Evolutionary conservation across 179 eudicot species (phyloP).

Genomic region (Silene coronaria): DNA sequence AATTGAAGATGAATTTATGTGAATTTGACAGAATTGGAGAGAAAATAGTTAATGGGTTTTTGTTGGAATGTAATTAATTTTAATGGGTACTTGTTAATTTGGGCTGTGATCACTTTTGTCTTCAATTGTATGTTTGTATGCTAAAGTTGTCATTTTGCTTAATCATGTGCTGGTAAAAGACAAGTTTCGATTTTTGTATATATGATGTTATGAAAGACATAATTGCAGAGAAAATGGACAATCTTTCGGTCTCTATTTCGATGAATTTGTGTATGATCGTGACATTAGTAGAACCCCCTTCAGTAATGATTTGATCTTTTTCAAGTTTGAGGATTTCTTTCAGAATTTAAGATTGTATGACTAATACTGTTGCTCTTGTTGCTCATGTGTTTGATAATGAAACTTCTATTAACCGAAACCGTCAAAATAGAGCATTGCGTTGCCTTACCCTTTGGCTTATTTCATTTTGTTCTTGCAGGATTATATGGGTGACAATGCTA

Average conservation of each 20-base stretch:
- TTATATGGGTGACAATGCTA: constrained; percentile 15
- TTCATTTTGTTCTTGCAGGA: constrained; percentile 14
- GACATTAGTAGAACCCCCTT: background rate
- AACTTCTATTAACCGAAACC: background rate
- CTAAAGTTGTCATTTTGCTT: too few relatives aligned
- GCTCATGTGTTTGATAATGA: background rate
- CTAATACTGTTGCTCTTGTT: background rate
- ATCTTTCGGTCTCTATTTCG: background rate
- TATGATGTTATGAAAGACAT: too few relatives aligned
- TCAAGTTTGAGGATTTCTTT: constrained; percentile 4
- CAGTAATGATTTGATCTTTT: background rate
- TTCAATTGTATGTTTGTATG: background rate
- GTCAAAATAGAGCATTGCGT: background rate
- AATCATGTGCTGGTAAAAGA: too few relatives aligned
- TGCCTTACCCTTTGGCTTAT: background rate
- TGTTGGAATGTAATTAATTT: background rate
- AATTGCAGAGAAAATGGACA: too few relatives aligned
- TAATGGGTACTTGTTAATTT: constrained; percentile 9
- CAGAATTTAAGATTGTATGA: background rate
- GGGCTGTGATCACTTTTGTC: constrained; percentile 1
- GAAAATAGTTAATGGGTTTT: constrained; percentile 14
- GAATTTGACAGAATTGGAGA: constrained; percentile 2
- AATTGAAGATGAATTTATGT: background rate
- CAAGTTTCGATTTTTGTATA: background rate
- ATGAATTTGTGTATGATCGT: background rate